phyloP scores from a whole-genome alignment of 345 rosid species.

The Capsella bursapastoris region DNA sequence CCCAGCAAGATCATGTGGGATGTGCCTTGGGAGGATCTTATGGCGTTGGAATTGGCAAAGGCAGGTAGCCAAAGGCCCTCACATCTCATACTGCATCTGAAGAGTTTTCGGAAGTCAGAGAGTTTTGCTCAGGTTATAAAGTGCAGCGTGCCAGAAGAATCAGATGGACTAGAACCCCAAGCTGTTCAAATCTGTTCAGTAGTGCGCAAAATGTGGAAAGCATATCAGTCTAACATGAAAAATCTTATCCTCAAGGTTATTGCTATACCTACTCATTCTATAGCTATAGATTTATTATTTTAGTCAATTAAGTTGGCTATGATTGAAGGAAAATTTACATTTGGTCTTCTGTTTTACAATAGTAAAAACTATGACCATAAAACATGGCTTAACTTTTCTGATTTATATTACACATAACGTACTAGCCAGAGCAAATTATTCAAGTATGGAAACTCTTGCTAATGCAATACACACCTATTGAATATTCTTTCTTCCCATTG shows the following conservation, averaged over 20 bases:
- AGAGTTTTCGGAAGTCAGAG: slow-evolving; percentile 82
- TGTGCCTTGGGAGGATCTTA: slow-evolving; percentile 90
- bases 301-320: slow-evolving; percentile 16
- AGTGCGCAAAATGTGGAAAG: slow-evolving; percentile 87
- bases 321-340: slow-evolving; percentile 12
- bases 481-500: slow-evolving; percentile 23
- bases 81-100: slow-evolving; percentile 87
- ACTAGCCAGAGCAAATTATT: slow-evolving; percentile 6
- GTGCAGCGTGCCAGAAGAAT: slow-evolving; percentile 65
- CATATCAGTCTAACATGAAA: slow-evolving; percentile 66
- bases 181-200: slow-evolving; percentile 85
- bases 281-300: slow-evolving; percentile 4
- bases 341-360: not conserved
- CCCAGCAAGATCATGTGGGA: slow-evolving; percentile 98
- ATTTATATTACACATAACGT: not conserved
- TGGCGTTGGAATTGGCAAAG: slow-evolving; percentile 97
- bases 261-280: slow-evolving; percentile 12
- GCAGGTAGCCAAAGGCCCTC: slow-evolving; percentile 80
- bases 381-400: not conserved
- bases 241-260: slow-evolving; percentile 69
- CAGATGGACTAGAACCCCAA: slow-evolving; percentile 69
- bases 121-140: slow-evolving; percentile 83
- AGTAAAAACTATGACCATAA: not conserved
- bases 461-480: slow-evolving; percentile 8
- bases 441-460: slow-evolving; percentile 20